These are phyloP conservation scores for Backusella tuberculispora DNA, from an alignment of 192 early-diverging fungal species.

Conservation along the genomic window DNA sequence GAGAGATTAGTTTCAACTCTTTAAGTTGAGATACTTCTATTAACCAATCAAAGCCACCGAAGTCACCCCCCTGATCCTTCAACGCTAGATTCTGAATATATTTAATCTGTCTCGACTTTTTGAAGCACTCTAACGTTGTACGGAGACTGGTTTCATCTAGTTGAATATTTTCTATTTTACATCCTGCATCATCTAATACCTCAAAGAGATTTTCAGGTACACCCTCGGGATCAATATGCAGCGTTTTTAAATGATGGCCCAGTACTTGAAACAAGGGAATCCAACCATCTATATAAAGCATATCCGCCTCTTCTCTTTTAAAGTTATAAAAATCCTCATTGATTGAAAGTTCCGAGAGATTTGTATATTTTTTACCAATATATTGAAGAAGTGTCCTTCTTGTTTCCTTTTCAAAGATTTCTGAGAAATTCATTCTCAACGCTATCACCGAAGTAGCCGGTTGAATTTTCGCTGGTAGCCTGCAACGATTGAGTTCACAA, in stretches of 20 bases:
- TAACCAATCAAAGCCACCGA: not conserved
- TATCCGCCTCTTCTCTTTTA: conserved; percentile 10
- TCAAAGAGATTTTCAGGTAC: not conserved
- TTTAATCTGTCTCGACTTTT: not conserved
- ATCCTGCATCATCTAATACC: not conserved
- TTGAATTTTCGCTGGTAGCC: not conserved
- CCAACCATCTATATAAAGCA: not conserved
- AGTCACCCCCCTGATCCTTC: not conserved
- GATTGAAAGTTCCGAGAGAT: not conserved
- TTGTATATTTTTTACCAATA: not conserved
- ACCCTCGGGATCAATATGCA: not conserved
- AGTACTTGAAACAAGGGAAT: not conserved
- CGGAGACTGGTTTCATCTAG: not conserved
- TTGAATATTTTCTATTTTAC: not conserved
- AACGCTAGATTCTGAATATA: not conserved
- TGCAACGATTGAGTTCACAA: not conserved
- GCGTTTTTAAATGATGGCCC: not conserved
- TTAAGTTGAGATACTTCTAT: not conserved
- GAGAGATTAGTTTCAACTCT: not conserved
- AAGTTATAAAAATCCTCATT: not conserved
- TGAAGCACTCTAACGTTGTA: not conserved
- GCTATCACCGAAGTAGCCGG: not conserved
- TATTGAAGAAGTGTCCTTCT: not conserved
- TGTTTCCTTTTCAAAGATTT: not conserved
- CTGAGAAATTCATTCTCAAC: conserved; percentile 1